phyloP scores from a whole-genome alignment of 176 grass and related monocot species.

The Melocanna baccifera region DNA sequence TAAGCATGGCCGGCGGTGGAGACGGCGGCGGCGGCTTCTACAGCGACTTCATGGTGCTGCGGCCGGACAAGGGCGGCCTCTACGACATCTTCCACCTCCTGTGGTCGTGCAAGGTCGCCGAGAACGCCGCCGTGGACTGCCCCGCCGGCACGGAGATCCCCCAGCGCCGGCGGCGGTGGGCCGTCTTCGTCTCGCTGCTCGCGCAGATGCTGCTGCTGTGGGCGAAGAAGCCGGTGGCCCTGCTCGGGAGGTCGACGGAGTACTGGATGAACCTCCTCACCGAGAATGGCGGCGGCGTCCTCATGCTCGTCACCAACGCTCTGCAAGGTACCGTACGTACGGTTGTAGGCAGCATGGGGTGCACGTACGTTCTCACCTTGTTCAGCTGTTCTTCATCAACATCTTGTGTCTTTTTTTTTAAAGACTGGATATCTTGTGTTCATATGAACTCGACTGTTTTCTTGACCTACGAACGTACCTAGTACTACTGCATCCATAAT shows the following conservation, averaged over 20 bases:
- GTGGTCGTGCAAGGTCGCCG: constrained; percentile 38
- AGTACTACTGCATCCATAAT: neutral
- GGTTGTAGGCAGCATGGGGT: neutral
- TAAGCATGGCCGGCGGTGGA: neutral
- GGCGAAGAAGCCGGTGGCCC: constrained; percentile 58
- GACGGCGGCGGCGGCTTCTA: neutral
- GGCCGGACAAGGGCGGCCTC: constrained; percentile 46
- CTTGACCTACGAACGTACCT: neutral
- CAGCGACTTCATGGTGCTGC: constrained; percentile 62
- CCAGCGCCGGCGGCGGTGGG: constrained; percentile 46
- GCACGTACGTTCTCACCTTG: neutral
- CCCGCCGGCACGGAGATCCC: constrained; percentile 47
- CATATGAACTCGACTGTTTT: too few relatives aligned
- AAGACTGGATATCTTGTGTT: too few relatives aligned
- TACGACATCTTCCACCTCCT: constrained; percentile 48
- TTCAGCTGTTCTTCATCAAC: neutral
- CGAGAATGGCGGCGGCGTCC: constrained; percentile 52
- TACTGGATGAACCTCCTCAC: constrained; percentile 73
- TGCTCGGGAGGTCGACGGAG: constrained; percentile 43
- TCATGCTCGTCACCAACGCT: constrained; percentile 34
- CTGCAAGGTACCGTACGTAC: constrained; percentile 51
- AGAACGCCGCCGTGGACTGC: constrained; percentile 52
- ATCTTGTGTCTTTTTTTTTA: neutral
- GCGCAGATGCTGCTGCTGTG: constrained; percentile 55
- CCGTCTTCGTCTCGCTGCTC: constrained; percentile 53